These are phyloP conservation scores for Chenopodium formosanum DNA, from an alignment of 148 eudicot species.

Conservation along the genomic window DNA sequence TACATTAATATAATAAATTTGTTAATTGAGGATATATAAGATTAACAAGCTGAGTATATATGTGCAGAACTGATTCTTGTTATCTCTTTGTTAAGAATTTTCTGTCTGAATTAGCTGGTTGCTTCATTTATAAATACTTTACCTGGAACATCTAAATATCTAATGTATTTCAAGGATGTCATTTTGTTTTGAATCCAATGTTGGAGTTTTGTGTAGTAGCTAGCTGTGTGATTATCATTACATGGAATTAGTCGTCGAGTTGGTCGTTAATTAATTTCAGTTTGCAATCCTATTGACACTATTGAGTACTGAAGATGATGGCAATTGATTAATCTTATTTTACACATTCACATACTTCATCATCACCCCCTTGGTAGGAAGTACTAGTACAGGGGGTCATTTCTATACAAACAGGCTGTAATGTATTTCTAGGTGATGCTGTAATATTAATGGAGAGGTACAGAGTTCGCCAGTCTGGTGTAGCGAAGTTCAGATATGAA, in stretches of 20 bases:
- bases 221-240: not conserved
- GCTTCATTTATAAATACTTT: not conserved
- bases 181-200: not conserved
- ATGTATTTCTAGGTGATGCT: not conserved
- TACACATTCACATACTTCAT: not conserved
- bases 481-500: not conserved
- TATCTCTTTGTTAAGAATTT: not conserved
- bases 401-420: not conserved
- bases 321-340: no score
- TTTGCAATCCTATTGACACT: no score
- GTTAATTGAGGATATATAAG: no score
- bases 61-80: not conserved
- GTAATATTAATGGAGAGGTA: not conserved
- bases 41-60: no score
- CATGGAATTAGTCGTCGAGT: not conserved
- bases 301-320: not conserved
- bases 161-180: not conserved
- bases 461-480: not conserved
- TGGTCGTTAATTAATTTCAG: not conserved
- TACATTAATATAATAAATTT: no score
- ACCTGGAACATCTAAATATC: not conserved
- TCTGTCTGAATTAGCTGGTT: not conserved
- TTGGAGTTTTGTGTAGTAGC: not conserved
- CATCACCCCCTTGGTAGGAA: no score
- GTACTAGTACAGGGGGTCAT: no score